phyloP scores from a whole-genome alignment of 1,284 basidiomycete species.

The Puccinia polysora region DNA sequence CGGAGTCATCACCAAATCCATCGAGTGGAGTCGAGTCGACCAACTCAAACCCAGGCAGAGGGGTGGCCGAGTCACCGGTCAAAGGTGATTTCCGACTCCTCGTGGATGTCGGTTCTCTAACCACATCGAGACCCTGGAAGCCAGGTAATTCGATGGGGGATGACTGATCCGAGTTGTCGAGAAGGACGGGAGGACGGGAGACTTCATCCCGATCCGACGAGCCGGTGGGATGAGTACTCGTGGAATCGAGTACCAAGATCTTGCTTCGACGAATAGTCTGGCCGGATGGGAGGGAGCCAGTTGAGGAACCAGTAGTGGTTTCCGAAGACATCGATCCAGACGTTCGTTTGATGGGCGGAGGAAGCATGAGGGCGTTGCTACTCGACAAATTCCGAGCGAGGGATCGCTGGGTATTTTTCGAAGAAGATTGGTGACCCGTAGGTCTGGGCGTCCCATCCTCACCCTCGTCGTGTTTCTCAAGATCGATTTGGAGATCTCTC shows the following conservation, averaged over 20 bases:
- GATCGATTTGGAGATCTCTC: no score
- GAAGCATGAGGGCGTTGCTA: background rate
- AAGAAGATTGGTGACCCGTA: background rate
- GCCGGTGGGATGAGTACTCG: slow-evolving; percentile 8
- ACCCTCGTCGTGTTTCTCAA: no score
- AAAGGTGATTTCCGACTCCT: no score
- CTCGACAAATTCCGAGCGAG: background rate
- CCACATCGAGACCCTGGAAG: background rate
- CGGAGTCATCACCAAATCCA: no score
- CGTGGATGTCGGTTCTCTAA: background rate
- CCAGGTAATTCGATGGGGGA: slow-evolving; percentile 32
- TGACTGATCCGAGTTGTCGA: background rate
- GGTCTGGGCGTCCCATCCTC: background rate
- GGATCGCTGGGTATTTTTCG: background rate
- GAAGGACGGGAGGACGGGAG: background rate
- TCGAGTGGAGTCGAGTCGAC: no score
- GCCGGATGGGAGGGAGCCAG: background rate
- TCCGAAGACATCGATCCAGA: background rate
- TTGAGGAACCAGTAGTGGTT: background rate
- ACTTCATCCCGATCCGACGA: background rate
- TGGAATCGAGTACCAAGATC: slow-evolving; percentile 22
- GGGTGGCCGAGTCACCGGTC: background rate
- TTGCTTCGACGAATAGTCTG: background rate
- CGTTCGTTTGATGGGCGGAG: background rate
- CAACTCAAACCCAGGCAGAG: background rate